Evolutionary conservation across 352 stramenopile species (phyloP), one percentile per base, ranked within the genome.

Genomic region (Phytophthora megakarya): DNA sequence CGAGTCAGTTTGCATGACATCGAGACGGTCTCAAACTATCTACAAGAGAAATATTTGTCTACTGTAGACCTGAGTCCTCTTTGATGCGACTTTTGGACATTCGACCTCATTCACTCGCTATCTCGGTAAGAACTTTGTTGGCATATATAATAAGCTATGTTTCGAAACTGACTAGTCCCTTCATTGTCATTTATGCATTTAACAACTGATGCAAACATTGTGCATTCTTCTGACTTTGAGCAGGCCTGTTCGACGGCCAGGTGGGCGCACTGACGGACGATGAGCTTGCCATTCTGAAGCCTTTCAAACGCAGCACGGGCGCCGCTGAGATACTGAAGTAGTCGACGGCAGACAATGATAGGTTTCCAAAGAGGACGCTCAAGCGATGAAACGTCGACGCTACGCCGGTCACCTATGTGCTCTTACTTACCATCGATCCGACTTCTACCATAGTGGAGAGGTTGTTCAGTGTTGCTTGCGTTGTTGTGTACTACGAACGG

Each of bases 401-500:
- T 43, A 38, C 13, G 15, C 21, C 30, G n/a, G 23, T 7, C 11
- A 22, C 19, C 12, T 61, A 61, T 22, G 30, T 23, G 40, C 19
- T 61, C 15, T 19, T 61, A 30, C 5, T 3, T 11, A 18, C 42
- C 3, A 53, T 53, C 28, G 21, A 28, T 3, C 39, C 53, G n/a
- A 52, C 53, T 1, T 61, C 53, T 3, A 52, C 52, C 32, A 46
- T 39, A 21, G 30, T 52, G 11, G 53, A 61, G 42, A 46, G 40
- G 19, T 22, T 61, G 2, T 61, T 61, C 23, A 61, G 52, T 15
- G n/a, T 52, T 13, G 40, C 52, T 11, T 19, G 42, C 8, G 11
- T 30, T 22, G 42, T 51, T 16, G 15, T 61, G 26, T n/a, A n/a
- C n/a, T 30, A 15, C 22, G 52, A 61, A 42, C 52, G 52, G 19